These are phyloP conservation scores for Triticum monococcum DNA, from an alignment of 176 grass and related monocot genomes.

Conservation along the genomic window DNA sequence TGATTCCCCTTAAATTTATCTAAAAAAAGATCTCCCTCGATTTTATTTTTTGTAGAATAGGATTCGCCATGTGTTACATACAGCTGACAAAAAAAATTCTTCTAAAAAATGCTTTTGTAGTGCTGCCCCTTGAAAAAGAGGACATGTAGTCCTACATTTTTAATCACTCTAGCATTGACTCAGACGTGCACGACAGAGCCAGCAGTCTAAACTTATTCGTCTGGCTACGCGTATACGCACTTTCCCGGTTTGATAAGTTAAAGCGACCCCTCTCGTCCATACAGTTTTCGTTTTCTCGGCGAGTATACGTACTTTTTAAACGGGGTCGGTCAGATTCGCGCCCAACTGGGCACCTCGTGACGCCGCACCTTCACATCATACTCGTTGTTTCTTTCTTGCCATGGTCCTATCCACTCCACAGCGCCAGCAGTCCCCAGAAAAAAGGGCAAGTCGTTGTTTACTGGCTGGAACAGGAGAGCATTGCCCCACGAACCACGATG, in stretches of 20 bases:
- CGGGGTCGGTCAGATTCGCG: not conserved
- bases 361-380: not conserved
- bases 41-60: too few relatives aligned
- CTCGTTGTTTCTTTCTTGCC: not conserved
- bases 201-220: too few relatives aligned
- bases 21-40: too few relatives aligned
- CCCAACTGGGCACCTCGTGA: not conserved
- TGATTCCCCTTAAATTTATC: too few relatives aligned
- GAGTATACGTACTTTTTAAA: not conserved
- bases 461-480: not conserved
- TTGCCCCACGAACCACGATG: not conserved
- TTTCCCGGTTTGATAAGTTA: too few relatives aligned
- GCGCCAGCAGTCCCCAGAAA: not conserved
- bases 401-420: not conserved
- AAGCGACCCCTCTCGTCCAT: too few relatives aligned
- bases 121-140: too few relatives aligned
- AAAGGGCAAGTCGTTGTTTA: not conserved
- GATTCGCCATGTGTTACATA: too few relatives aligned
- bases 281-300: not conserved
- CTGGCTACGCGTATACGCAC: not conserved
- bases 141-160: not conserved
- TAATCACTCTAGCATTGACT: not conserved
- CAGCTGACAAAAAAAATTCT: too few relatives aligned
- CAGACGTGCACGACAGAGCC: not conserved
- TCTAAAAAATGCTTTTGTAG: too few relatives aligned